Base-by-base conservation (phyloP, 2,329 filamentous ascomycete genomes). In the Helminthosporium solani region DNA sequence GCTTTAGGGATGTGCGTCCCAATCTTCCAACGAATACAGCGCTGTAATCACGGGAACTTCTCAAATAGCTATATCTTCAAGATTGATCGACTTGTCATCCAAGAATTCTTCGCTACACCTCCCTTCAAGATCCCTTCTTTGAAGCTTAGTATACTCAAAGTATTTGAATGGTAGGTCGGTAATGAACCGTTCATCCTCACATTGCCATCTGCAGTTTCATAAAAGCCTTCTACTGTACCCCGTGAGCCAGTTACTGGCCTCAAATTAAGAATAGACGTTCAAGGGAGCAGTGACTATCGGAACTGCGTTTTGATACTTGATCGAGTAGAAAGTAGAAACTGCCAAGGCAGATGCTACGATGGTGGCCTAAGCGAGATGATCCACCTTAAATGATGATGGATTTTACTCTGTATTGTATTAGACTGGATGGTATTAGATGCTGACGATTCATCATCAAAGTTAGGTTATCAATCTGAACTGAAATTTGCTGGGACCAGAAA, bases 101-200 rank as follows among this genome's bases (percentile, higher is more conserved):
- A 58, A 38, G 27, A 75, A 42, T 67, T 66, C 12, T 55, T 53
- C 0, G 67, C 69, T 0, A 79, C 71, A 1, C 74, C 70, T 1
- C 67, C 56, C 33, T 72, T 68, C 7, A 57, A 66, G 2, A 73
- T 67, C 20, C 53, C 49, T 0, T 46, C 42, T 0, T 58, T 36
- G 4, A 78, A 58, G 0, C 71, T 73, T 0, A 83, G 63, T 0
- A 83, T 62, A 2, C 60, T 47, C 2, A 77, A 60, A 0, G 74
- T 71, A 2, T 73, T 75, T 2, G 66, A 21, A 0, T 72, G 70
- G 47, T 83, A 80, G 40, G 81, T 73, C 0, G 73, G 70, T 44
- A 83, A 82, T 0, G 60, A 60, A 43, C 82, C 80, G 49, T 84
- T 80, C 36, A 83, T 73, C 2, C 79, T 73, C 2, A 83, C 73